Evolutionary conservation across 306 rosid species (phyloP), one percentile per base, ranked within the genome.

Genomic region (Abrus precatorius): DNA sequence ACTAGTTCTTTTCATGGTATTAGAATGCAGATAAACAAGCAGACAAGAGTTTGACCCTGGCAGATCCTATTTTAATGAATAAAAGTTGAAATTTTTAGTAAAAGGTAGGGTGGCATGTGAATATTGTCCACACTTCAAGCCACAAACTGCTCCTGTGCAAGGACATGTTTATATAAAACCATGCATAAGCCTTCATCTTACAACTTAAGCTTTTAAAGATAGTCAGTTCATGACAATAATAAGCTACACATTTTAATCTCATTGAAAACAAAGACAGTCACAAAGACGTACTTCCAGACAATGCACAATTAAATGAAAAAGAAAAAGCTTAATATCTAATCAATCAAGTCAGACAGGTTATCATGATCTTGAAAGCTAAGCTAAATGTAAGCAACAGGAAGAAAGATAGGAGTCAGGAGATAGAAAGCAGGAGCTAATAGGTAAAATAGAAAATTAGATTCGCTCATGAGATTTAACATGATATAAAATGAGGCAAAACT

Each of bases 301-400:
- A 40, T 52, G 36, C 41, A 81, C 64, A 57, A 44, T 47, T 41
- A 7, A 29, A 80, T 53, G 30, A 11, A 41, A 30, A 44, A 47
- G 20, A 14, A 47, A 73, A 13, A 82, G 38, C 6, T 47, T 32
- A 56, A 74, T 33, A 44, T 32, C 9, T 45, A 81, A 54, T 53
- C 62, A 66, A 38, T 11, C 4, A 74, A 74, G 80, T 6, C 53
- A n/a, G 5, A 73, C 69, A 55, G 55, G 52, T 36, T 47, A 47
- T 52, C 53, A 81, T 44, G 85, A 47, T 65, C 53, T 38, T 66
- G 11, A 72, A 56, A 70, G 66, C 56, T 38, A 64, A 64, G 52
- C 13, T 66, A 65, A 13, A 52, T 74, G 27, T 27, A 65, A 53
- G 68, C 44, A 56, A 49, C 50, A 59, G 14, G 53, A 55, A 56